Evolutionary conservation across 1,284 basidiomycete species (phyloP).

Genomic region (Cryptococcus sp.): DNA sequence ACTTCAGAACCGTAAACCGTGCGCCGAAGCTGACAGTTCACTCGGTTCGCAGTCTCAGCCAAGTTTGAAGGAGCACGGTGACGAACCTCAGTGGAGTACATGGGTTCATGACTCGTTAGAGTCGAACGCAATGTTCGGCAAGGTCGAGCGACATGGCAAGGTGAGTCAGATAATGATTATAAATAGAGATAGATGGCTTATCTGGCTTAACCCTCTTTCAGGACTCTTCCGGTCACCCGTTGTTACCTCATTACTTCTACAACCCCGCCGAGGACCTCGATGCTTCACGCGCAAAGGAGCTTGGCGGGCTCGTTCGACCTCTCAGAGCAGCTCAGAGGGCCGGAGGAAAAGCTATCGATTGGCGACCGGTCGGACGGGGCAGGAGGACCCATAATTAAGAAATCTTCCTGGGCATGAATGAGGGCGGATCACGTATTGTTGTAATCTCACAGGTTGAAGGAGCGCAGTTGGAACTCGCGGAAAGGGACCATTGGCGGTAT

Average conservation of each 20-base stretch:
- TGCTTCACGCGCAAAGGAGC: slow-evolving; percentile 42
- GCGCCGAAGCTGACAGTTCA: too few species aligned
- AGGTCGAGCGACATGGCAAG: slow-evolving; percentile 52
- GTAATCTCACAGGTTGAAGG: too few species aligned
- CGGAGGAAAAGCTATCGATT: slow-evolving; percentile 52
- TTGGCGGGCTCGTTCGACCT: slow-evolving; percentile 53
- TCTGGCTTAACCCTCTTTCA: slow-evolving; percentile 9
- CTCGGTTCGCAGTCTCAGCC: slow-evolving; percentile 42
- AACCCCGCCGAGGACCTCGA: slow-evolving; percentile 49
- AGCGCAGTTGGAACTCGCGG: too few species aligned
- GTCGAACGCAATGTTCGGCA: slow-evolving; percentile 51
- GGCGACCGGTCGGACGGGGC: slow-evolving; percentile 50
- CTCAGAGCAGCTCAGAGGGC: slow-evolving; percentile 47
- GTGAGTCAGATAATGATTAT: slow-evolving; percentile 22
- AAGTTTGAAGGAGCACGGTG: slow-evolving; percentile 38
- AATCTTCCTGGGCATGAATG: too few species aligned
- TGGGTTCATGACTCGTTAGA: slow-evolving; percentile 46
- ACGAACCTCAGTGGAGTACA: slow-evolving; percentile 40
- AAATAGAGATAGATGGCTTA: not conserved
- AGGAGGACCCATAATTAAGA: slow-evolving; percentile 22
- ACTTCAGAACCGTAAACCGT: not conserved
- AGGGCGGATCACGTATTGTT: too few species aligned
- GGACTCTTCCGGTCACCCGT: slow-evolving; percentile 51
- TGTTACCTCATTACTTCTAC: slow-evolving; percentile 53
- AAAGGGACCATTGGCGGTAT: too few species aligned